These are phyloP conservation scores for Colletotrichum tofieldiae DNA, from an alignment of 2,329 filamentous ascomycete species.

Conservation along the genomic window DNA sequence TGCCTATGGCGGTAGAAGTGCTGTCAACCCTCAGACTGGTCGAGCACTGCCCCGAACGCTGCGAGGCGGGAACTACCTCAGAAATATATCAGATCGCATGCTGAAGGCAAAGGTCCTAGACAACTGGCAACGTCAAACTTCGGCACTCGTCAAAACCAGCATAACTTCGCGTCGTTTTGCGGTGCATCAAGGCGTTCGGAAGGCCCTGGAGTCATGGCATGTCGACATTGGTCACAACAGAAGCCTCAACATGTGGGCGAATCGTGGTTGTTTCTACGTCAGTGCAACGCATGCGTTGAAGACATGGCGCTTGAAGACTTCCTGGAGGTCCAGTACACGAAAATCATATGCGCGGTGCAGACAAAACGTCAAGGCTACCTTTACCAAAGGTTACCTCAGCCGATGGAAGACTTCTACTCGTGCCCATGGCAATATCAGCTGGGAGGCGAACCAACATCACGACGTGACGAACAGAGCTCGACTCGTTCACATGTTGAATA, in stretches of 20 bases:
- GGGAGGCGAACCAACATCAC: constrained; percentile 23
- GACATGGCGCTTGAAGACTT: constrained; percentile 23
- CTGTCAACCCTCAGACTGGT: background rate
- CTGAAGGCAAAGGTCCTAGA: constrained; percentile 31
- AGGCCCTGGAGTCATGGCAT: constrained; percentile 27
- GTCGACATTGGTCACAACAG: background rate
- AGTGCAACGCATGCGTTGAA: constrained; percentile 15
- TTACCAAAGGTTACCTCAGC: constrained; percentile 29
- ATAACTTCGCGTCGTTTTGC: constrained; percentile 23
- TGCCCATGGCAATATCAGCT: constrained; percentile 21
- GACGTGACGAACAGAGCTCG: background rate
- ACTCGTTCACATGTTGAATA: constrained; percentile 10
- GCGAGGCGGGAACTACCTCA: background rate
- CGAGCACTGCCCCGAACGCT: background rate
- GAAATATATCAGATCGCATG: constrained; percentile 24
- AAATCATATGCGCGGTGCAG: constrained; percentile 39
- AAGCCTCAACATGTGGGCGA: constrained; percentile 25
- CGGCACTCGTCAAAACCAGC: constrained; percentile 1
- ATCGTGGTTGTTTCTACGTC: constrained; percentile 31
- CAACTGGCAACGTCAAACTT: constrained; percentile 28
- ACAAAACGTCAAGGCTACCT: constrained; percentile 35
- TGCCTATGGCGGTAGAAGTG: background rate
- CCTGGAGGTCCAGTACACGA: constrained; percentile 35
- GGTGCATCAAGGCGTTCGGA: constrained; percentile 14
- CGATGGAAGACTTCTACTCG: constrained; percentile 36